A percentile compares a stretch with the other conserved stretches of the same genome.
These are phyloP conservation scores for Galerina marginata DNA, from an alignment of 768 basidiomycete genomes.

Conservation along the genomic window DNA sequence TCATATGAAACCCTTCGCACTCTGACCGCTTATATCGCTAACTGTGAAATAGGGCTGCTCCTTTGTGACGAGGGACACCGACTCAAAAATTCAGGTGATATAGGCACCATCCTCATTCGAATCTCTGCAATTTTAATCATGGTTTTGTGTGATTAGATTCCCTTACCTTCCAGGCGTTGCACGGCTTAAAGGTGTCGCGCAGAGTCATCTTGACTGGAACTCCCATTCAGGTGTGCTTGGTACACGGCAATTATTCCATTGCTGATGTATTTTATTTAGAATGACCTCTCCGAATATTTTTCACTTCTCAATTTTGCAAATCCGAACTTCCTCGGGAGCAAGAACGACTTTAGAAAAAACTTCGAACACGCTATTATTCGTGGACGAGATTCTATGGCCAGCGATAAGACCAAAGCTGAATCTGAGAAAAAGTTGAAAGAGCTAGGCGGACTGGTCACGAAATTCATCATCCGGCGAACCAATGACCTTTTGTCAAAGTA, in stretches of 20 bases:
- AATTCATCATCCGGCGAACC: conserved; percentile 93
- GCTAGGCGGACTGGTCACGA: conserved; percentile 83
- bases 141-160: conserved; percentile 58
- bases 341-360: conserved; percentile 93
- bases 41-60: conserved; percentile 86
- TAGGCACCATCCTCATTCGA: background rate
- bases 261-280: conserved; percentile 48
- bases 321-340: conserved; percentile 86
- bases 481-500: conserved; percentile 97
- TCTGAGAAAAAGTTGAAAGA: conserved; percentile 93
- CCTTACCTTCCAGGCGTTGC: conserved; percentile 84
- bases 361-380: conserved; percentile 92
- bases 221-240: conserved; percentile 75
- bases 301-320: conserved; percentile 93
- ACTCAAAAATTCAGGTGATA: conserved; percentile 90
- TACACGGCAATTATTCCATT: background rate
- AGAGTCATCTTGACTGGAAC: conserved; percentile 95
- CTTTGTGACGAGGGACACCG: conserved; percentile 98
- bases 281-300: conserved; percentile 94
- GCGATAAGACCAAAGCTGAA: conserved; percentile 74
- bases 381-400: conserved; percentile 88
- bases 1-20: conserved; percentile 96
- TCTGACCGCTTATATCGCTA: conserved; percentile 74
- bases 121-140: background rate
- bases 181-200: conserved; percentile 81